Conservation (phyloP, 345 rosid species). For the Orychophragmus violaceus region DNA sequence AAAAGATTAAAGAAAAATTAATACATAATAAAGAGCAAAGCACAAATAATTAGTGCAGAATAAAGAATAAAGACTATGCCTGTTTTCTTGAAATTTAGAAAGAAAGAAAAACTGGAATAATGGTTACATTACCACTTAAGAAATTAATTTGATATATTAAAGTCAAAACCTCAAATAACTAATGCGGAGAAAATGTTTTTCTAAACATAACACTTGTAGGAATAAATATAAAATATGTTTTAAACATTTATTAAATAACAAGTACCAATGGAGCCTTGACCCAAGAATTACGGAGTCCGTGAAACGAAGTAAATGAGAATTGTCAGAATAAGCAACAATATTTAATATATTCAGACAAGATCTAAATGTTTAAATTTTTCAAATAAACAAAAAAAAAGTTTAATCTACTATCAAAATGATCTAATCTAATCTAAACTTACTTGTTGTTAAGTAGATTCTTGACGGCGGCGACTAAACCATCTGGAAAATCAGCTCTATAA, state of each 20-base stretch:
- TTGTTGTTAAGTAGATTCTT: conserved; percentile 86
- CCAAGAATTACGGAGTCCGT: conserved; percentile 36
- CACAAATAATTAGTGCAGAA: neutral
- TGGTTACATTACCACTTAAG: neutral
- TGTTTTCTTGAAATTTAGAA: neutral
- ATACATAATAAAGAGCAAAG: conserved; percentile 30
- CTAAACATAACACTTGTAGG: conserved; percentile 1
- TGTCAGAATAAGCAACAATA: conserved; percentile 12
- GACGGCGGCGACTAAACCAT: conserved; percentile 82
- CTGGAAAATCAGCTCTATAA: conserved; percentile 61
- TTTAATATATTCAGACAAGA: conserved; percentile 9
- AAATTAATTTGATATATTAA: neutral
- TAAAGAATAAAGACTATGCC: no score
- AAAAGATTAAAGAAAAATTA: conserved; percentile 19
- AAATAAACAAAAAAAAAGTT: neutral
- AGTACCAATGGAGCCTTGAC: conserved; percentile 29
- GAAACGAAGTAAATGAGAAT: conserved; percentile 17
- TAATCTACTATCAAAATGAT: neutral
- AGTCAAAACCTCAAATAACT: conserved; percentile 11
- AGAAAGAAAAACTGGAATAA: neutral
- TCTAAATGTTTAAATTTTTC: neutral
- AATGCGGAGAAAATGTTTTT: neutral
- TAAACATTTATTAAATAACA: neutral
- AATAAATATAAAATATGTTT: conserved; percentile 1
- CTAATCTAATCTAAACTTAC: conserved; percentile 37